phyloP scores from a whole-genome alignment of 2,329 filamentous ascomycete species.

The Cercospora zeina region DNA sequence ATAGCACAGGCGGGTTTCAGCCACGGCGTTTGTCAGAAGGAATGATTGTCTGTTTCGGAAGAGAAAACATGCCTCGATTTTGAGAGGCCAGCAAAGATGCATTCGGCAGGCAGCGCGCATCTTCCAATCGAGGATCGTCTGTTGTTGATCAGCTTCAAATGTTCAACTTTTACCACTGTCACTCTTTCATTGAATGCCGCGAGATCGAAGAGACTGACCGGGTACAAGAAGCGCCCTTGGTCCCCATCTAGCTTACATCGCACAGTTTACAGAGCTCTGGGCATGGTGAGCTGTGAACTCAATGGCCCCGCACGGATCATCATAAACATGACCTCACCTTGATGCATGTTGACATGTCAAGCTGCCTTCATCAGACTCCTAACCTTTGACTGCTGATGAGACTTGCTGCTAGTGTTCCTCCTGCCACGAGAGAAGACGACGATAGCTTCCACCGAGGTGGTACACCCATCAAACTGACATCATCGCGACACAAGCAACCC shows the following conservation, averaged over 20 bases:
- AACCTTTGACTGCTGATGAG: too few species aligned
- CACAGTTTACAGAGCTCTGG: background rate
- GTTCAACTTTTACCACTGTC: background rate
- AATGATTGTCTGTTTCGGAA: constrained; percentile 1
- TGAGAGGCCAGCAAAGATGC: background rate
- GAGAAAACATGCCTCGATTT: constrained; percentile 1
- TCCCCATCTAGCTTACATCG: background rate
- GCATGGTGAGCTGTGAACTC: background rate
- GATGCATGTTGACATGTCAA: background rate
- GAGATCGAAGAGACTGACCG: too few species aligned
- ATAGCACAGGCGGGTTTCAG: constrained; percentile 13
- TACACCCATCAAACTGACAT: background rate
- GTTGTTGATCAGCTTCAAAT: background rate
- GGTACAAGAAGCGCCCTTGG: too few species aligned
- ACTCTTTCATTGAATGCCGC: background rate
- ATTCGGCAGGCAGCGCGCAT: background rate
- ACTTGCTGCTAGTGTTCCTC: too few species aligned
- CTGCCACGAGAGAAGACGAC: too few species aligned
- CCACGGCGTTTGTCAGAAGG: constrained; percentile 7
- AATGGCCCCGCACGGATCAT: background rate
- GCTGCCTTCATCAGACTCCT: background rate
- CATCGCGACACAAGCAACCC: background rate
- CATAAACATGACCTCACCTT: background rate
- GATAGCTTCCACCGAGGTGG: too few species aligned
- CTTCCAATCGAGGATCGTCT: background rate